Evolutionary conservation across 1,284 basidiomycete genomes (phyloP), one percentile per base, ranked within the genome.

Genomic region (Trichosporon asahii): DNA sequence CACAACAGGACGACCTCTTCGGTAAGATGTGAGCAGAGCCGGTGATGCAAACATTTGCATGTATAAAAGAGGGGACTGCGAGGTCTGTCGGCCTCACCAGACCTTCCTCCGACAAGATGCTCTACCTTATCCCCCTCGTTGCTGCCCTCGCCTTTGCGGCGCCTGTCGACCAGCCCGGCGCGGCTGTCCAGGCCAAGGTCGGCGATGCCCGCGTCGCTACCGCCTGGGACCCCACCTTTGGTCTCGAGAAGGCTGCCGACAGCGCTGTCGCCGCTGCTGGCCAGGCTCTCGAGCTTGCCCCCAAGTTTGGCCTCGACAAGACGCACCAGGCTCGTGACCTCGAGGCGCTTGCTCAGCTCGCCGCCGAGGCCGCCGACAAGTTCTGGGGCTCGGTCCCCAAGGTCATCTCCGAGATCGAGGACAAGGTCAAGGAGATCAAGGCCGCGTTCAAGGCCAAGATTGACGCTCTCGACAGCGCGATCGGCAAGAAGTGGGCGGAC

Each of bases 91-190:
- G 18, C 53, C 53, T 57, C 53, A 27, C 8, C 23, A 29, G 53
- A 25, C 12, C 3, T 15, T 21, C 14, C 53, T 12, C 53, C 57
- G 57, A 61, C 57, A 61, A 15, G 27, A 61, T 61, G 57, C 57
- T 61, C 57, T 61, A 61, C 57, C 57, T 61, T 6, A 61, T 61
- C 29, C 57, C 57, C 27, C 57, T 61, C 57, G 15, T 61, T 33
- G 57, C 57, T 61, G 57, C 57, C n/a, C 57, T 61, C 29, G 57
- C 49, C 49, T 23, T 61, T 21, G 57, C 57, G 29, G 57, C 29
- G 8, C 27, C 57, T 15, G 14, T 31, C 27, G 27, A 29, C 27
- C 40, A 44, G 40, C 40, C 40, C 15, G 40, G 40, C 40, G 40
- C 40, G 15, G 40, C 40, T n/a, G 40, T 44, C 18, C 40, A 44